These are phyloP conservation scores for Lepidium africanum DNA, from an alignment of 345 rosid genomes.

Conservation along the genomic window DNA sequence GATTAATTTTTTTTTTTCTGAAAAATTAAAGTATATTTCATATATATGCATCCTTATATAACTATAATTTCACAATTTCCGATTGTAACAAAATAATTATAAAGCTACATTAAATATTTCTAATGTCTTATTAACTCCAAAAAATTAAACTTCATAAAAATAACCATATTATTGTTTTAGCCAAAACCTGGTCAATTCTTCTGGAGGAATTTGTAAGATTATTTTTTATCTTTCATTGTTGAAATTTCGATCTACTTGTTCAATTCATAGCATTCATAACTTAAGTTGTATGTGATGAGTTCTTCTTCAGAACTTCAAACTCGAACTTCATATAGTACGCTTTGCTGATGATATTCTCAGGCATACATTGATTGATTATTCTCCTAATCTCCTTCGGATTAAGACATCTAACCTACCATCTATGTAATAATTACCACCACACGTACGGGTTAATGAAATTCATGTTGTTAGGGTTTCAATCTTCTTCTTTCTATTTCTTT, in stretches of 20 bases:
- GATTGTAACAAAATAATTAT: neutral
- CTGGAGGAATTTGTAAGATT: neutral
- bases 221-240: neutral
- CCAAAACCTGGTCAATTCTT: neutral
- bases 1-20: neutral
- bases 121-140: neutral
- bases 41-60: neutral
- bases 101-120: neutral
- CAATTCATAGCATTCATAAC: neutral
- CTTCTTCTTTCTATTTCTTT: neutral
- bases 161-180: neutral
- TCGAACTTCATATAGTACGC: neutral
- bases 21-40: neutral
- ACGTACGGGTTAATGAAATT: neutral
- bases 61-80: neutral
- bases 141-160: neutral
- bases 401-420: neutral
- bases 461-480: neutral
- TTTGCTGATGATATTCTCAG: neutral
- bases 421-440: neutral
- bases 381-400: neutral
- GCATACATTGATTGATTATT: neutral
- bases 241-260: neutral
- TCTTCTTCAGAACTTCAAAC: neutral
- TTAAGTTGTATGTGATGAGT: neutral